These are phyloP conservation scores for Excoecaria agallocha DNA, from an alignment of 345 rosid species.

Conservation along the genomic window DNA sequence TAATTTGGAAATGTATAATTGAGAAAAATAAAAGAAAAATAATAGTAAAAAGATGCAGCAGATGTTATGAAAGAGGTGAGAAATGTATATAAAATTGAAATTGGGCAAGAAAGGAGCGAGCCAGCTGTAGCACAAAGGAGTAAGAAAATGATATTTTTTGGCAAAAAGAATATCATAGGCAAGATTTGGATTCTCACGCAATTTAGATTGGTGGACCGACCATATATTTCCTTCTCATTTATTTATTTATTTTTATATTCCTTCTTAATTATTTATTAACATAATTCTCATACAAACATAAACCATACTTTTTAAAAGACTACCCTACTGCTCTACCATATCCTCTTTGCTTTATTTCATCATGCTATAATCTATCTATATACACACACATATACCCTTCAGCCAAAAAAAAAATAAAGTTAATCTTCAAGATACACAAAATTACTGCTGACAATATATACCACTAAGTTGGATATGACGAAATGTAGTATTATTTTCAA, in stretches of 20 bases:
- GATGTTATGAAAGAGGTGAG: too few relatives aligned
- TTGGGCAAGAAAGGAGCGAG: not conserved
- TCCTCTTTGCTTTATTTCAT: not conserved
- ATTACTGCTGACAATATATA: too few relatives aligned
- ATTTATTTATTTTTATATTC: not conserved
- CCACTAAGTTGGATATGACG: too few relatives aligned
- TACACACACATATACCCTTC: too few relatives aligned
- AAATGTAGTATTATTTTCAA: too few relatives aligned
- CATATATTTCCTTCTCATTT: slow-evolving; percentile 15
- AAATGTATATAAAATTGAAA: too few relatives aligned
- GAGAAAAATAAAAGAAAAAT: not conserved
- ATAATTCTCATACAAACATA: not conserved
- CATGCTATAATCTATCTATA: too few relatives aligned
- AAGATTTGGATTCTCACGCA: slow-evolving; percentile 35
- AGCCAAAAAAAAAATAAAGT: too few relatives aligned
- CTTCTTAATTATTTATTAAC: slow-evolving; percentile 5
- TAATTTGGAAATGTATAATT: not conserved
- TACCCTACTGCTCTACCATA: slow-evolving; percentile 8
- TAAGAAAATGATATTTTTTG: not conserved
- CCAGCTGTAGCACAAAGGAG: slow-evolving; percentile 14
- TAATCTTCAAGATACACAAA: too few relatives aligned
- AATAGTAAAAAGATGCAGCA: too few relatives aligned
- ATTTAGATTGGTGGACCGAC: slow-evolving; percentile 32
- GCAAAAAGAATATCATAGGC: slow-evolving; percentile 9
- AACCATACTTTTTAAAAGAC: slow-evolving; percentile 29